Evolutionary conservation across 352 stramenopile species (phyloP).

Genomic region (Globisporangium canariense): DNA sequence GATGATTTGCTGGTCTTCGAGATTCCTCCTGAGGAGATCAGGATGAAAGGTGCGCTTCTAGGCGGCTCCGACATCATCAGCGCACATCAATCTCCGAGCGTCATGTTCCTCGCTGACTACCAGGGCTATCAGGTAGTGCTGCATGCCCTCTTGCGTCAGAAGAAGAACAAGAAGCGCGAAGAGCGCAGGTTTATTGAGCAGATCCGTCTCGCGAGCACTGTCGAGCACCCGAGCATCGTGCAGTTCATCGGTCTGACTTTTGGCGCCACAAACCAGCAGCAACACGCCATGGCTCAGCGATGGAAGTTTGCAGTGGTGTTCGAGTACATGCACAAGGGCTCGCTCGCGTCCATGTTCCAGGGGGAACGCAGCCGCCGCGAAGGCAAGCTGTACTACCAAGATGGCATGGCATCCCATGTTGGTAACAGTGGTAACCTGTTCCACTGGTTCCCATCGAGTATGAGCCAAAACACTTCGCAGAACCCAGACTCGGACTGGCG

Average conservation of each 20-base stretch:
- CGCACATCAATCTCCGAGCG: conserved; percentile 15
- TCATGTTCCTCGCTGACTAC: conserved; percentile 61
- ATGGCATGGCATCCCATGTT: conserved; percentile 16
- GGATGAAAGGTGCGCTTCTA: conserved; percentile 35
- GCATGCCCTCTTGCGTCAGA: conserved; percentile 49
- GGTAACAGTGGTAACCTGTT: conserved; percentile 42
- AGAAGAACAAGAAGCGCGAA: conserved; percentile 30
- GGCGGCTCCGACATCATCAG: conserved; percentile 3
- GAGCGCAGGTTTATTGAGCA: conserved; percentile 67
- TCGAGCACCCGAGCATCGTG: conserved; percentile 69
- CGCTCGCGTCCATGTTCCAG: conserved; percentile 57
- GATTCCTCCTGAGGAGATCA: conserved; percentile 67
- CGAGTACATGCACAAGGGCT: conserved; percentile 72
- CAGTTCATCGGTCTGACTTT: conserved; percentile 80
- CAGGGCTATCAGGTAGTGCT: conserved; percentile 69
- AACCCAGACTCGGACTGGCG: conserved; percentile 52
- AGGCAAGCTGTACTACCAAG: conserved; percentile 43
- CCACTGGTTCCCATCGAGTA: conserved; percentile 46
- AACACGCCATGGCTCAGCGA: conserved; percentile 18
- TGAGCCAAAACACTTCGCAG: conserved; percentile 20
- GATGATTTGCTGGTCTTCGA: conserved; percentile 76
- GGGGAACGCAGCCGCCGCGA: conserved; percentile 52
- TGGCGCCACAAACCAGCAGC: conserved; percentile 30
- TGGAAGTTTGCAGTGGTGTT: conserved; percentile 74
- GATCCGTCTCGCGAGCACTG: conserved; percentile 50